Base-by-base conservation (phyloP, 192 early-diverging fungal genomes). In the Rhizophagus clarus region DNA sequence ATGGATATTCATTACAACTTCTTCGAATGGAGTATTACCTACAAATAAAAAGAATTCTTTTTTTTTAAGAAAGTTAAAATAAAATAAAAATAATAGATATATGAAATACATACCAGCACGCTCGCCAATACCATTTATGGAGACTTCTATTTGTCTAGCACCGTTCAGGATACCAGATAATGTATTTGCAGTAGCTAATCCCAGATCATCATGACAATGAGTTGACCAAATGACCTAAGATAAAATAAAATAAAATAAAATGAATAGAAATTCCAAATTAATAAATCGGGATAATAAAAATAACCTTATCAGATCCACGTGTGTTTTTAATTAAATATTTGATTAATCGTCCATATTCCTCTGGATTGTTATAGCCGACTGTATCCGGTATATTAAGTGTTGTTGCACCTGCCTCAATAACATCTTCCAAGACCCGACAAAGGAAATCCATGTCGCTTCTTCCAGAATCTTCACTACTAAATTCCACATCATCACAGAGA, bases 301-400 rank as follows among this genome's bases (percentile, higher is more conserved):
- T 74, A 76, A 93, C 92, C 66, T 86, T 90, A 32, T 94, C 88
- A 2, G 88, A 88, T 56, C 94, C 94, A 42, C 82, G 81, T 20
- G 94, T 95, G 83, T 97, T 88, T 60, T 86, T 82, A 24, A 93
- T 86, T 81, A 98, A 83, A 84, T 96, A 93, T 76, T 91, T 89
- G 83, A 99, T 96, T 84, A 96, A 87, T 20, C 80, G 83, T 11
- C 97, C 97, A 83, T 96, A 97, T 85, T 99, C 93, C 63, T 92
- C 88, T 9, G 97, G 97, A 26, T 88, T 94, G 82, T 94, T 97
- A 88, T 98, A 98, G 0, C 97, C 97, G 31, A 99, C 97, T 0
- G 97, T 99, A 82, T 99, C 97, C n/a, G 97, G 96, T 74, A 99
- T 97, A 84, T 99, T 99, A 69, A 99, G 84, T 8, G 97, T 99